Evolutionary conservation across 169 alveolate species (phyloP), one percentile per base, ranked within the genome.

Genomic region (Besnoitia besnoiti): DNA sequence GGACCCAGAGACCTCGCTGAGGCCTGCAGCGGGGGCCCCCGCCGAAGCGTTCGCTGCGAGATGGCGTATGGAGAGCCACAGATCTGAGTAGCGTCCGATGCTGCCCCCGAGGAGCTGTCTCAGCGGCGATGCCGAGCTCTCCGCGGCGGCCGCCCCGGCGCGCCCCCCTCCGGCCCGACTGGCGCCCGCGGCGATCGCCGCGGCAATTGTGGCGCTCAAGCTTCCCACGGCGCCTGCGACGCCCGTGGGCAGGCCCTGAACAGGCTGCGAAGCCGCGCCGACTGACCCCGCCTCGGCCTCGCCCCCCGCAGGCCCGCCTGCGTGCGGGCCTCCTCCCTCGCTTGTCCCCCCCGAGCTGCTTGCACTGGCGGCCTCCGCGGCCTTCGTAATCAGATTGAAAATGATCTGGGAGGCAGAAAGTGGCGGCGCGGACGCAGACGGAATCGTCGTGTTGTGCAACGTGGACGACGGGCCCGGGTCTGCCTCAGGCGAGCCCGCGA

Each of bases 41-140:
- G 67, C 12, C 30, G n/a, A n/a, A n/a, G 7, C 27, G 7, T 5
- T 16, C 7, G 67, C 33, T 8, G 87, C 87, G 8, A 77, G 12
- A 39, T 77, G 87, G 24, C 55, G 50, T 14, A 77, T 77, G 35
- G 87, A 77, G 16, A 77, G 87, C 87, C 87, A 77, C 40, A 77
- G 59, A 39, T 77, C 87, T 10, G 59, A 40, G 40, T 77, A 77
- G 87, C 87, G 87, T 27, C 87, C 87, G 4, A 77, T 42, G 59
- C 87, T 77, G 8, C 35, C 59, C 14, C 87, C 87, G 10, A 77
- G 21, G 14, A 77, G 55, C 49, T 77, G 87, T 21, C 30, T 37
- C 49, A 77, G 59, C 7, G 10, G 61, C 49, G 87, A 77, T 1
- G 42, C 47, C 8, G 80, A 21, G 42, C 42, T 8, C 40, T 10